A percentile compares a stretch with the other conserved stretches of the same genome.
Conservation (phyloP, 2,329 filamentous ascomycete species). For the Cladosporium austrohemisphaericum region DNA sequence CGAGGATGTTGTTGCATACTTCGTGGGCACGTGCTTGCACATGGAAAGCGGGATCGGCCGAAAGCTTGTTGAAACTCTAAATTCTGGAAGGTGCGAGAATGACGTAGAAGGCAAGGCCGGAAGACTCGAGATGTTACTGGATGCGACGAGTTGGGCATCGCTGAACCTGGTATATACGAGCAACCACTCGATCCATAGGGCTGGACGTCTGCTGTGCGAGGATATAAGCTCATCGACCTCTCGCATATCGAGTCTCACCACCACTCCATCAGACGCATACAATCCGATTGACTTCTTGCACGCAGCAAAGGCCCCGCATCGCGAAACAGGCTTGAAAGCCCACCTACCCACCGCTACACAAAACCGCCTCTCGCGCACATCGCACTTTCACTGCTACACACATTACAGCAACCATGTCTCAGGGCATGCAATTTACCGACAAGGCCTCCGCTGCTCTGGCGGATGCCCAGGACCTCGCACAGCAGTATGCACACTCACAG, state of each 20-base stretch:
- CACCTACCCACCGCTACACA: conserved; percentile 5
- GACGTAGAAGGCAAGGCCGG: background rate
- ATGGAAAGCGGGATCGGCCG: too few relatives aligned
- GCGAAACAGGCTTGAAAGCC: conserved; percentile 9
- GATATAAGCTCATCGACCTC: background rate
- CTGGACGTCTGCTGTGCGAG: background rate
- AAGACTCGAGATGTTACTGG: conserved; percentile 5
- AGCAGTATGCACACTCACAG: conserved; percentile 88
- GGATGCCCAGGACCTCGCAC: conserved; percentile 81
- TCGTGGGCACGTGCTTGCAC: too few relatives aligned
- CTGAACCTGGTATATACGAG: conserved; percentile 6
- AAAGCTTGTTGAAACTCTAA: too few relatives aligned
- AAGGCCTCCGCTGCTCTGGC: conserved; percentile 83
- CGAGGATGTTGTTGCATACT: background rate
- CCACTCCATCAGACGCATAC: background rate
- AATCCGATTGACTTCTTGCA: background rate
- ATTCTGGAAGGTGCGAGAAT: background rate
- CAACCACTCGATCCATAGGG: background rate
- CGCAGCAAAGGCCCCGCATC: conserved; percentile 7
- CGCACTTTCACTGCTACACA: conserved; percentile 6
- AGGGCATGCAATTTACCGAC: conserved; percentile 89
- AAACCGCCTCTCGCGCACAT: background rate
- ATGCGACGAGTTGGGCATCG: conserved; percentile 11
- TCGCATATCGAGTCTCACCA: background rate
- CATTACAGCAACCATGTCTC: conserved; percentile 55